Evolutionary conservation across 805 yeast species (phyloP).

Genomic region (Saccharomycopsis babjevae): DNA sequence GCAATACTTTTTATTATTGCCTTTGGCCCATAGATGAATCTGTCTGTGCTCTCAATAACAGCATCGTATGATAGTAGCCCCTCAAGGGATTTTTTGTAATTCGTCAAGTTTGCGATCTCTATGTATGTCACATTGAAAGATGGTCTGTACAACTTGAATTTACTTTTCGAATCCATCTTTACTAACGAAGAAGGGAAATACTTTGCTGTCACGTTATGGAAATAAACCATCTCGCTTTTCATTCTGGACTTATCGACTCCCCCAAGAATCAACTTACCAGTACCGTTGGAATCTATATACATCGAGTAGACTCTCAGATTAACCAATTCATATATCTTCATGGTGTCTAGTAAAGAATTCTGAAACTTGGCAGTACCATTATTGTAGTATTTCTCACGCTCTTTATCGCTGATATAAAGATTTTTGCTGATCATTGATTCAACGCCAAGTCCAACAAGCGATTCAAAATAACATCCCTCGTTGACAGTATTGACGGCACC

Average conservation of each 20-base stretch:
- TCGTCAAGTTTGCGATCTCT: neutral
- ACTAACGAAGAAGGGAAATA: slow-evolving; percentile 8
- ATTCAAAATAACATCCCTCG: slow-evolving; percentile 7
- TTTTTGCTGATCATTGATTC: neutral
- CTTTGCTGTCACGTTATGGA: slow-evolving; percentile 1
- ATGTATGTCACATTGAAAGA: slow-evolving; percentile 7
- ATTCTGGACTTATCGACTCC: slow-evolving; percentile 10
- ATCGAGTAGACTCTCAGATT: slow-evolving; percentile 11
- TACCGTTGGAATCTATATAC: slow-evolving; percentile 9
- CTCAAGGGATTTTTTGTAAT: slow-evolving; percentile 1
- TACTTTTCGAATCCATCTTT: slow-evolving; percentile 2
- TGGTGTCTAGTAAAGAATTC: slow-evolving; percentile 5
- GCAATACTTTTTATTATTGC: slow-evolving; percentile 5
- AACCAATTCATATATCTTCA: slow-evolving; percentile 6
- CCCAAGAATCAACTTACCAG: slow-evolving; percentile 12
- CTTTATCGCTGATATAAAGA: slow-evolving; percentile 6
- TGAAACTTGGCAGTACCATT: neutral
- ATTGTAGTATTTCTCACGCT: slow-evolving; percentile 1
- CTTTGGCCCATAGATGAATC: slow-evolving; percentile 15
- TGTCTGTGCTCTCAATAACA: slow-evolving; percentile 13
- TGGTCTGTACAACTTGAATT: slow-evolving; percentile 8
- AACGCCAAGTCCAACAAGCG: slow-evolving; percentile 11
- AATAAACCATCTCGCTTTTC: slow-evolving; percentile 7
- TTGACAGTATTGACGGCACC: slow-evolving; percentile 5
- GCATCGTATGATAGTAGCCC: slow-evolving; percentile 5